Evolutionary conservation across 805 yeast species (phyloP).

Genomic region (Gaillardinia entomophila): DNA sequence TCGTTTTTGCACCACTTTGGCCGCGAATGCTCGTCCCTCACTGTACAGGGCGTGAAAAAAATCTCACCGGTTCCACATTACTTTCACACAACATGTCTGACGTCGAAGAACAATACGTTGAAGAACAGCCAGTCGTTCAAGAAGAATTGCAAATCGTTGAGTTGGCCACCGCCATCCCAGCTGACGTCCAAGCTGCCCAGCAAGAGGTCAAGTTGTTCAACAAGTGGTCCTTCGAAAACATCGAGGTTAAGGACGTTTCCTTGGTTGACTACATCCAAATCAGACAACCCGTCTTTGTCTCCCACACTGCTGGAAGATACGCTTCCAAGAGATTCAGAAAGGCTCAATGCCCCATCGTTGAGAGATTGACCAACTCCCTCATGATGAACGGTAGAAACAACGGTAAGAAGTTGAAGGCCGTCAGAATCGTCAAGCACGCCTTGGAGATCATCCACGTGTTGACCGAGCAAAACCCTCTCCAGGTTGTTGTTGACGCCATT

Average conservation of each 20-base stretch:
- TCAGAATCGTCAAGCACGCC: slow-evolving; percentile 99
- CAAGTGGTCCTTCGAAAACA: slow-evolving; percentile 99
- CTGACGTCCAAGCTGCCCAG: slow-evolving; percentile 93
- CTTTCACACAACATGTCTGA: slow-evolving; percentile 63
- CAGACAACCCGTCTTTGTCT: slow-evolving; percentile 93
- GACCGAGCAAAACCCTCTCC: slow-evolving; percentile 99
- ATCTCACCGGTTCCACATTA: slow-evolving; percentile 1
- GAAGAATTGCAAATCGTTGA: slow-evolving; percentile 75
- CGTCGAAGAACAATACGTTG: slow-evolving; percentile 61
- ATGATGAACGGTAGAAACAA: slow-evolving; percentile 99
- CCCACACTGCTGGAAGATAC: slow-evolving; percentile 99
- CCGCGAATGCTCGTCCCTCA: background rate
- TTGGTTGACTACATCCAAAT: slow-evolving; percentile 97
- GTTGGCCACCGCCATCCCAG: slow-evolving; percentile 95
- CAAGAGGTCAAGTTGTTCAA: slow-evolving; percentile 96
- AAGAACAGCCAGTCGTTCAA: slow-evolving; percentile 71
- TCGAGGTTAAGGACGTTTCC: slow-evolving; percentile 96
- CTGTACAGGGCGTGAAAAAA: background rate
- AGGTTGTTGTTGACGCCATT: slow-evolving; percentile 97
- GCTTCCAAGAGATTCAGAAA: slow-evolving; percentile 99
- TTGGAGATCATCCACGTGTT: slow-evolving; percentile 95
- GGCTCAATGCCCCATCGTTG: slow-evolving; percentile 99
- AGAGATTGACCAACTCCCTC: slow-evolving; percentile 98
- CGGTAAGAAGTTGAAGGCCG: slow-evolving; percentile 99
- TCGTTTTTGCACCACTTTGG: background rate